Evolutionary conservation across 2,329 filamentous ascomycete genomes (phyloP), one percentile per base, ranked within the genome.

Genomic region (Scedosporium apiospermum): DNA sequence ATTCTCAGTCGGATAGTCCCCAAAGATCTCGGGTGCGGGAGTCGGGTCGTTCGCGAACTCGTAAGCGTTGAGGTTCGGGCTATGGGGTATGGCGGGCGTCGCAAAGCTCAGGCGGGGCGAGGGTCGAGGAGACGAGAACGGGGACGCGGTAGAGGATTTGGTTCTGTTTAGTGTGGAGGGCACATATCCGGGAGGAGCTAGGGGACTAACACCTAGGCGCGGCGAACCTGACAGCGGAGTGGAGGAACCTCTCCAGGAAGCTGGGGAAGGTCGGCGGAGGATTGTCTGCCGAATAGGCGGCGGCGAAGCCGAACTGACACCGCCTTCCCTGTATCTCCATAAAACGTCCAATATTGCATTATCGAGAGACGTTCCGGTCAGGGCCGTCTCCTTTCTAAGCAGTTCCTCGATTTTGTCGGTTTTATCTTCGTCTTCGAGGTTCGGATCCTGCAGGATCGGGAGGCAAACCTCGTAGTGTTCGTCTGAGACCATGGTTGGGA

Each of bases 391-490:
- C 68, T 87, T 88, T 75, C 87, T 88, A 69, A 98, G 81, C 61
- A 97, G 81, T 67, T 92, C 89, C 77, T 97, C 93, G 61, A 97
- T 81, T 76, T 85, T 90, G 76, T 98, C 93, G 58, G 90, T 93
- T 80, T 95, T 96, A 71, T 97, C 93, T 76, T 99, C 95, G 66
- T 98, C 95, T 69, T 96, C 91, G 65, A 96, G 81, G 62, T 82
- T 81, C 64, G 86, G 78, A 76, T 97, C 88, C 78, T 95, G 88
- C 66, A 99, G 84, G 71, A 97, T 85, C 61, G 91, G 90, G 73
- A 96, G 85, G 75, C 92, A 96, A 71, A 95, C 84, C 69, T 97
- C 92, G 79, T 96, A 96, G 63, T 93, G 87, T 69, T 93, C 87
- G 80, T 98, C 93, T 69, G 93, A 90, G 66, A 96, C 88, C 93